Evolutionary conservation across 345 rosid species (phyloP), one percentile per base, ranked within the genome.

Genomic region (Arabis hirsuta): DNA sequence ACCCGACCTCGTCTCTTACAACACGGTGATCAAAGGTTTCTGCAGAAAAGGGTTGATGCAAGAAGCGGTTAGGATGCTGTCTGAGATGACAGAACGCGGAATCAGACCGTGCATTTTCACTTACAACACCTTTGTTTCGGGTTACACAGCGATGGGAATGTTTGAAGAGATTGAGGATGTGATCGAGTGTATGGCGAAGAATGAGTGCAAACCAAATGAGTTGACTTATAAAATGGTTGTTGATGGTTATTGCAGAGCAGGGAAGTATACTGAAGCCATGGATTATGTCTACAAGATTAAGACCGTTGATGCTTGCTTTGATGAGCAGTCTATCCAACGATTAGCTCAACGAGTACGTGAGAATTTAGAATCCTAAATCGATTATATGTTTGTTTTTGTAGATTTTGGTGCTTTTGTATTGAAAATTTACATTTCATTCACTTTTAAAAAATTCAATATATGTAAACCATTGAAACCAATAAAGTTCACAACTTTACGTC

Each of bases 11-110:
- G 85, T 93, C 51, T 90, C 98, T 2, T 93, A 86, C 78, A 93
- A 93, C 74, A 93, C 97, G 12, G 94, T 93, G 73, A 90, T 93
- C 57, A 93, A 93, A 82, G 97, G 91, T 10, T 93, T 93, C 78
- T 93, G 98, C 81, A 80, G 97, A 56, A 79, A 75, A 83, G 91
- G 96, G 62, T 84, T 88, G 54, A 87, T 93, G 90, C 84, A 88
- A 68, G 96, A 93, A 61, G 91, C 96, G 41, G 73, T 93, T 8
- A 86, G 97, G 76, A 79, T 83, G 59, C 62, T 93, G n/a, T 77
- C 88, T 3, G 89, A 88, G 77, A 93, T 93, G 98, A 83, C 84
- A 44, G 69, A 76, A 5, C 73, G 53, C 2, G 96, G 96, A 7
- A 84, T 93, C 66, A 82, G 84, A 41, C 98, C 98, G 0, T 93